Percentiles rank a stretch among this genome's conserved stretches.
phyloP scores from a whole-genome alignment of 164 flowering plant species.

The Liriodendron chinense region DNA sequence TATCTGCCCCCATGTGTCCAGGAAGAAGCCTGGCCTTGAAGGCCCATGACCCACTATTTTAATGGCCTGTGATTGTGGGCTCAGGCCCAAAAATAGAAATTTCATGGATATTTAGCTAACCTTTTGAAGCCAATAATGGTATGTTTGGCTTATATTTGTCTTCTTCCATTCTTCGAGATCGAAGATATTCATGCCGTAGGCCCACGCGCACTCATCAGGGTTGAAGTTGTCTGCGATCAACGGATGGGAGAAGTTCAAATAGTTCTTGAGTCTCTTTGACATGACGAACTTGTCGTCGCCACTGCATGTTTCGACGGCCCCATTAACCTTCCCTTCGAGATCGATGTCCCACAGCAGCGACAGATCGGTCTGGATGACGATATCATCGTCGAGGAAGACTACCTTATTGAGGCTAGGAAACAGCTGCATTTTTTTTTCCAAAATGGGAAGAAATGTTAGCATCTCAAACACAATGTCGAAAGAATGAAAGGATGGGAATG shows the following conservation, averaged over 20 bases:
- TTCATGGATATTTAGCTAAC: conserved; percentile 25
- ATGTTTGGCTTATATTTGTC: conserved; percentile 76
- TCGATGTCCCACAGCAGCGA: conserved; percentile 93
- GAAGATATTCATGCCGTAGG: conserved; percentile 96
- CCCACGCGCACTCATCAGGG: conserved; percentile 96
- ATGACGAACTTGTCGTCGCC: conserved; percentile 90
- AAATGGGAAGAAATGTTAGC: not conserved
- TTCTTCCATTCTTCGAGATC: conserved; percentile 90
- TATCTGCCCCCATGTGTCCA: no score
- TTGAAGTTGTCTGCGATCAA: conserved; percentile 60
- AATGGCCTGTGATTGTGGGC: no score
- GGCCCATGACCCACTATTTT: not conserved
- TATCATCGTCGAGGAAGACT: conserved; percentile 91
- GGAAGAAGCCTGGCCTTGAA: no score
- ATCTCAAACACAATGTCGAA: not conserved
- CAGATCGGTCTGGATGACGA: conserved; percentile 87
- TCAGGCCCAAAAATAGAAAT: no score
- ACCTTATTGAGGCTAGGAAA: conserved; percentile 87
- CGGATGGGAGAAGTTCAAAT: conserved; percentile 93
- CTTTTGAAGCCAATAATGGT: conserved; percentile 79
- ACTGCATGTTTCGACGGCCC: conserved; percentile 95
- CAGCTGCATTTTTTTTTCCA: conserved; percentile 47
- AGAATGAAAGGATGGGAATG: not conserved
- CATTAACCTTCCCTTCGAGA: conserved; percentile 87
- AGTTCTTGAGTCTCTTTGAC: conserved; percentile 85